phyloP scores from a whole-genome alignment of 1,284 basidiomycete genomes.

The Trametes pubescens region DNA sequence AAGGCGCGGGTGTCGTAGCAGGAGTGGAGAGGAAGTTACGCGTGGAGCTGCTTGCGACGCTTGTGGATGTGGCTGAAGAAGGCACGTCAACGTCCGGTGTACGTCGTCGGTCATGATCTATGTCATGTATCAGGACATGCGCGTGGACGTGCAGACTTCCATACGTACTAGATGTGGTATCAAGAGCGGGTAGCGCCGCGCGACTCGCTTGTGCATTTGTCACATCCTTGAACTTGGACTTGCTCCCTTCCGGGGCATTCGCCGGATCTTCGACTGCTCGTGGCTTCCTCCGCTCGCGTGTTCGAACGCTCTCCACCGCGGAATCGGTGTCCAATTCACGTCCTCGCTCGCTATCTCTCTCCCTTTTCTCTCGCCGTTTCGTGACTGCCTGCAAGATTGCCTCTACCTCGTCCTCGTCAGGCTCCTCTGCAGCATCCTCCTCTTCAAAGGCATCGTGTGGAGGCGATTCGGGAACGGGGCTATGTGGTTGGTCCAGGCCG shows the following conservation, averaged over 20 bases:
- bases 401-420: conserved; percentile 42
- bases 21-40: conserved; percentile 53
- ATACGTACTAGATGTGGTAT: conserved; percentile 44
- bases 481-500: conserved; percentile 54
- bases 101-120: conserved; percentile 51
- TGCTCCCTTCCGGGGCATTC: conserved; percentile 46
- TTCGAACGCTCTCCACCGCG: conserved; percentile 26
- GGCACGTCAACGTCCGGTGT: conserved; percentile 49
- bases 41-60: conserved; percentile 44
- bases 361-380: conserved; percentile 48
- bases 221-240: conserved; percentile 68
- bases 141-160: not conserved
- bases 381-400: conserved; percentile 39
- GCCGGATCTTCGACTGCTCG: conserved; percentile 45
- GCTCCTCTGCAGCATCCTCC: conserved; percentile 54
- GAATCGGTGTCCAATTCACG: conserved; percentile 35
- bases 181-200: conserved; percentile 46
- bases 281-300: conserved; percentile 51
- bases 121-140: conserved; percentile 23
- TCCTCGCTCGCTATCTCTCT: conserved; percentile 43
- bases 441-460: conserved; percentile 64
- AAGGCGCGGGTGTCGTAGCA: conserved; percentile 49
- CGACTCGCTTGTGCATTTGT: conserved; percentile 61
- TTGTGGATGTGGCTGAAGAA: conserved; percentile 42
- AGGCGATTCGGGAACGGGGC: conserved; percentile 74